Evolutionary conservation across 2,329 filamentous ascomycete species (phyloP).

Genomic region (Xylaria sp.): DNA sequence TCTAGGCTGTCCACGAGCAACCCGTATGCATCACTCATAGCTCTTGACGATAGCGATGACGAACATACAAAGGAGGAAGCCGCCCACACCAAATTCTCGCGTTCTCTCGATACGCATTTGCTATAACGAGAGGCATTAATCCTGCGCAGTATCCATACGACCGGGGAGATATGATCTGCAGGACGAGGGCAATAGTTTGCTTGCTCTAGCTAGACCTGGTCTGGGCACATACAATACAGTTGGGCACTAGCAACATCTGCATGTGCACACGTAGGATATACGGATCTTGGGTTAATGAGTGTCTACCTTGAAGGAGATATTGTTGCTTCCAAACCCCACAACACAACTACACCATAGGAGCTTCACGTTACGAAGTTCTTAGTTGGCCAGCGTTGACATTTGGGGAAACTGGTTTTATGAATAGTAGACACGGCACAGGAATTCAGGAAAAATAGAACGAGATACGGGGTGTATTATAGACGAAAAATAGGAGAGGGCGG

Average conservation of each 20-base stretch:
- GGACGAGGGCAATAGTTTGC: neutral
- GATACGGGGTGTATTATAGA: constrained; percentile 19
- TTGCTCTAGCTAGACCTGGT: neutral
- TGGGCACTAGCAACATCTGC: neutral
- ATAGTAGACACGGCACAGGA: neutral
- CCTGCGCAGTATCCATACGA: neutral
- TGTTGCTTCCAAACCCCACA: neutral
- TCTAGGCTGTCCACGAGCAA: constrained; percentile 38
- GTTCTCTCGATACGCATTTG: constrained; percentile 3
- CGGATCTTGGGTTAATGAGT: neutral
- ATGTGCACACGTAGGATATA: constrained; percentile 2
- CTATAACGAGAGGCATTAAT: neutral
- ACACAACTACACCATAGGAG: neutral
- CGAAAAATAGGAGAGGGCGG: neutral
- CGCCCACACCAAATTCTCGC: neutral
- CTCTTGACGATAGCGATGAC: constrained; percentile 36
- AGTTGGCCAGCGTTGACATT: neutral
- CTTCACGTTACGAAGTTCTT: neutral
- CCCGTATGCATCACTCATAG: constrained; percentile 46
- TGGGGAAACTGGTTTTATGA: neutral
- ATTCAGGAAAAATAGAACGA: neutral
- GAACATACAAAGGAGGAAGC: constrained; percentile 1
- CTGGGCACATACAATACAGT: neutral
- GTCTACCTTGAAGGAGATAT: neutral
- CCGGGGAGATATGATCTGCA: neutral